A percentile compares a stretch with the other conserved stretches of the same genome.
phyloP scores from a whole-genome alignment of 192 early-diverging fungal species.

The Backusella sp. region DNA sequence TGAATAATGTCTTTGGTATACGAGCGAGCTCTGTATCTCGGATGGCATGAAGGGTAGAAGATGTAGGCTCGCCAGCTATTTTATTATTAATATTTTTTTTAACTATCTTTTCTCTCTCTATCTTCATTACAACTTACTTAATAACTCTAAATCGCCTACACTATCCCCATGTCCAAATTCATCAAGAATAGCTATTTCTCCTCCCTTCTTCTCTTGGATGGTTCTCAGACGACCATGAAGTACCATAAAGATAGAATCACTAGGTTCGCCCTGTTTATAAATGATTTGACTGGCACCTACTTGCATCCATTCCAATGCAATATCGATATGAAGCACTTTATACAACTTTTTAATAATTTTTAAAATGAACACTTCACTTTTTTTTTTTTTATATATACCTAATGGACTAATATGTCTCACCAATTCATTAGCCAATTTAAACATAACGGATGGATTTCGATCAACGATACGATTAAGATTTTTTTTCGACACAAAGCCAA shows the following conservation, averaged over 20 bases:
- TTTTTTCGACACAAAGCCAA: conserved; percentile 86
- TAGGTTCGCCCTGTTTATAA: conserved; percentile 80
- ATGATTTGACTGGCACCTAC: conserved; percentile 90
- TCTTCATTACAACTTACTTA: conserved; percentile 51
- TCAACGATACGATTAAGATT: conserved; percentile 84
- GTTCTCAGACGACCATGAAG: conserved; percentile 90
- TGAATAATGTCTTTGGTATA: conserved; percentile 93
- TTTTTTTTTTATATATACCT: conserved; percentile 40
- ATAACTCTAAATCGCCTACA: conserved; percentile 91
- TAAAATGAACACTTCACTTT: background rate
- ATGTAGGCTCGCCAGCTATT: conserved; percentile 57
- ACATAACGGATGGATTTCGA: conserved; percentile 74
- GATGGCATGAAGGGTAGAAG: conserved; percentile 93
- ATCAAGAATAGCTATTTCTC: conserved; percentile 73
- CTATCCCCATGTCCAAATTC: conserved; percentile 96
- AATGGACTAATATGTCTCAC: conserved; percentile 78
- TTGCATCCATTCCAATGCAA: conserved; percentile 93
- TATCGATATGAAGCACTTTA: conserved; percentile 71
- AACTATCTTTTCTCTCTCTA: background rate
- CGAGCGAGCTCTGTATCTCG: conserved; percentile 95
- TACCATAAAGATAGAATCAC: conserved; percentile 90
- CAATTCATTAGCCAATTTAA: conserved; percentile 86
- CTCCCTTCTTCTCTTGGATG: conserved; percentile 64
- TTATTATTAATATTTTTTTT: background rate
- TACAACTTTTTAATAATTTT: background rate